Evolutionary conservation across 2,329 filamentous ascomycete species (phyloP).

Genomic region (Curvularia verruculosa): DNA sequence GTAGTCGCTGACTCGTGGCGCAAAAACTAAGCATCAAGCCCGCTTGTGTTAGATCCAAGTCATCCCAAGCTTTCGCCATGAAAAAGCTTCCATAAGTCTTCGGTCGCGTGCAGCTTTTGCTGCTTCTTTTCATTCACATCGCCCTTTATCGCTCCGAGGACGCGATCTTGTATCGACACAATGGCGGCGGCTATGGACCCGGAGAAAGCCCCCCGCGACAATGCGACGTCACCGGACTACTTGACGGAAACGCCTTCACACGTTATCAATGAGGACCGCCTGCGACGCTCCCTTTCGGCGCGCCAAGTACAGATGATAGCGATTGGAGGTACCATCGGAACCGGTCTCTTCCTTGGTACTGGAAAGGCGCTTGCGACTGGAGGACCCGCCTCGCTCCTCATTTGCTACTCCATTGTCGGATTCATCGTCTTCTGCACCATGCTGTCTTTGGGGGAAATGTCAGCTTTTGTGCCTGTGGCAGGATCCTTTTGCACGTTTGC

Average conservation of each 20-base stretch:
- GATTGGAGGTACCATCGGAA: constrained; percentile 65
- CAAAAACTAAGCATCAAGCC: constrained; percentile 12
- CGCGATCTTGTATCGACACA: background rate
- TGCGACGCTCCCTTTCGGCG: constrained; percentile 37
- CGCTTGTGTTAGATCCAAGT: constrained; percentile 2
- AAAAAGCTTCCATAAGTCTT: constrained; percentile 24
- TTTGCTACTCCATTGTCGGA: constrained; percentile 49
- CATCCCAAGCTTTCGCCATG: constrained; percentile 28
- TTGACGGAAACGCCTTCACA: constrained; percentile 17
- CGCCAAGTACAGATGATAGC: constrained; percentile 68
- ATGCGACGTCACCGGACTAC: constrained; percentile 19
- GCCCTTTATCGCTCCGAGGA: background rate
- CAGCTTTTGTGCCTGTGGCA: constrained; percentile 46
- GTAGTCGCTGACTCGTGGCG: constrained; percentile 6
- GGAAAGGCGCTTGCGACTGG: constrained; percentile 60
- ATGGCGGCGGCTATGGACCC: constrained; percentile 23
- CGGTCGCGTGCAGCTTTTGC: background rate
- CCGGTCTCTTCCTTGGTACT: constrained; percentile 65
- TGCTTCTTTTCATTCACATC: background rate
- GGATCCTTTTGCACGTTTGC: constrained; percentile 40
- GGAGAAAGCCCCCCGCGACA: constrained; percentile 23
- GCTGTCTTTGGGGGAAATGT: constrained; percentile 48
- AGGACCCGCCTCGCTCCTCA: constrained; percentile 38
- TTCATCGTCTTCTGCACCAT: constrained; percentile 44
- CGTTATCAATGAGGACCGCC: constrained; percentile 31